Base-by-base conservation (phyloP, 2,329 filamentous ascomycete species). In the Aspergillus terreus region DNA sequence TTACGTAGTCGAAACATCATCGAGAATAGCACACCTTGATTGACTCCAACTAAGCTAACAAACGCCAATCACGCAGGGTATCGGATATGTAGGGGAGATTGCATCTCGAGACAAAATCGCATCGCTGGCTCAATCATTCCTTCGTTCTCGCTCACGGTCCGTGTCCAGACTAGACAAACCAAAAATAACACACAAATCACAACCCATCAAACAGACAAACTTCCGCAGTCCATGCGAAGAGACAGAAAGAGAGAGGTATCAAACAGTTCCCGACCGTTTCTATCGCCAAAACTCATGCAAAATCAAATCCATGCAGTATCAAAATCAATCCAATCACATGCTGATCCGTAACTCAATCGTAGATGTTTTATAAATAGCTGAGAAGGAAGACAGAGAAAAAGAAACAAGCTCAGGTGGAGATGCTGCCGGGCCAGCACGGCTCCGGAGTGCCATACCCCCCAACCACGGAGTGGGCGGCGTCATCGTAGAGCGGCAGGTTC, bases 341-440 rank as follows among this genome's bases (percentile, higher is more conserved):
- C 40, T n/a, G 40, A 17, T 42, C 40, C 19, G 40, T 42, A 21
- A 21, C 15, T 42, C 15, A 21, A 42, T 23, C 40, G 17, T 42
- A 42, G 19, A 42, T 42, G 40, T 42, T 38, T 42, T 42, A 42
- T 42, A 42, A 23, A 42, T 19, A 23, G 19, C 27, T 7, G 10
- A 30, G 7, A 30, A 42, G 25, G 5, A 42, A 17, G 4, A 42
- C 17, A 42, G 23, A 21, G 4, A 42, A 42, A 42, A 42, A 12
- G 23, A 23, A 42, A 42, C 6, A 19, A 42, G 35, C 12, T 52
- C 49, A 56, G 6, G 53, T 54, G 51, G 54, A 58, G 32, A 58
- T 52, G 43, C 47, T 60, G 66, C 64, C 73, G 40, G 63, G 69
- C 71, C 70, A 72, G 50, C 61, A 67, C 25, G 68, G 58, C 55